These are phyloP conservation scores for Pestalotiopsis sp. DNA, from an alignment of 2,329 filamentous ascomycete species.

Conservation along the genomic window DNA sequence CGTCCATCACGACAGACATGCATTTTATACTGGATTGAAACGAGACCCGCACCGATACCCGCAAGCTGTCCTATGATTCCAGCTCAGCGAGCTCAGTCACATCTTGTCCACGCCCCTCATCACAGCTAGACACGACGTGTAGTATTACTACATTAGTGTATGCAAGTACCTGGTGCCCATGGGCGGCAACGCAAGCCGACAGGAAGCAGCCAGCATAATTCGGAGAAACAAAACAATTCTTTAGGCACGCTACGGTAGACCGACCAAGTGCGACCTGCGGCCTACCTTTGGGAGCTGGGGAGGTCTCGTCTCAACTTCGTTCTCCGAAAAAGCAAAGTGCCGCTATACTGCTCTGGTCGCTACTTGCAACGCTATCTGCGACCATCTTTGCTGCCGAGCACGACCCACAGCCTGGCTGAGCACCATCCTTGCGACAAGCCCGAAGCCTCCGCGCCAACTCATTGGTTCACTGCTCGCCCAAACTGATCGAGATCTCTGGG, in stretches of 20 bases:
- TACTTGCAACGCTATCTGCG: neutral
- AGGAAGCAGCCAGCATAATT: neutral
- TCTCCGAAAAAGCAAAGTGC: neutral
- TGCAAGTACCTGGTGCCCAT: neutral
- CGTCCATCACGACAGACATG: too few relatives aligned
- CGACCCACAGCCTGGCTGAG: neutral
- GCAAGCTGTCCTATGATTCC: too few relatives aligned
- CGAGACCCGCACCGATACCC: too few relatives aligned
- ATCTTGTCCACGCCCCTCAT: too few relatives aligned
- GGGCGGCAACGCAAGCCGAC: neutral
- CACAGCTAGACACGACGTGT: too few relatives aligned
- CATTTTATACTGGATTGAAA: too few relatives aligned
- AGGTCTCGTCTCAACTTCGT: neutral
- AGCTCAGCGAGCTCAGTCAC: too few relatives aligned
- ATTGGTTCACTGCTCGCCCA: neutral
- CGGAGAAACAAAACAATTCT: neutral
- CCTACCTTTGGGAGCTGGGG: neutral
- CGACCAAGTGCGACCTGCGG: neutral
- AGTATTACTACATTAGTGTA: too few relatives aligned
- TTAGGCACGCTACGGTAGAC: neutral
- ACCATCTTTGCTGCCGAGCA: neutral
- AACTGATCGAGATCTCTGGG: conserved; percentile 9
- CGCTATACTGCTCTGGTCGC: neutral
- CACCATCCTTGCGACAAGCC: neutral
- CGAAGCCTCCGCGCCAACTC: neutral